Evolutionary conservation across 768 basidiomycete species (phyloP), one percentile per base, ranked within the genome.

Genomic region (Kwoniella botswanensis): DNA sequence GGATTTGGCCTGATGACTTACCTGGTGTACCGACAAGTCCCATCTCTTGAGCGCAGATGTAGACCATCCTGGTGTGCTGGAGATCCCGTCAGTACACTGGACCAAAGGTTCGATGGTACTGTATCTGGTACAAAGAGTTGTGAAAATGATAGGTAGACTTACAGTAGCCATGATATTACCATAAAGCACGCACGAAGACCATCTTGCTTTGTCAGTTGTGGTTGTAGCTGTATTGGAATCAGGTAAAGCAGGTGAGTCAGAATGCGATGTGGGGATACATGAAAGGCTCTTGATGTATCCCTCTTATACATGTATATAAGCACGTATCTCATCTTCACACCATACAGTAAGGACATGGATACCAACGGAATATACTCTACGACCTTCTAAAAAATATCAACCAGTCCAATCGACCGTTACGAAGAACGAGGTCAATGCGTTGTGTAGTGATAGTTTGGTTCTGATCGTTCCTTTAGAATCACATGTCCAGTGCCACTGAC

Each of bases 31-130:
- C 50, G 24, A 64, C 26, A 0, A 64, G 29, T 9, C 63, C 63
- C 63, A 64, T 64, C 63, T 64, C 63, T 18, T 22, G 50, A 9
- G 52, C 63, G 29, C 46, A 50, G 26, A 64, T 54, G 63, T 53
- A 52, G 46, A 55, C 50, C 17, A 64, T 24, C 26, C 63, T 50
- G 24, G 50, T 64, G 29, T 64, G 50, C 63, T 64, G 26, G 22
- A 26, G 18, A 50, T 50, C 46, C 46, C 15, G 18, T 50, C 46
- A 50, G 46, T 18, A 10, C 9, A 50, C 17, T 0, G 1, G 46
- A 18, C 12, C 46, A 50, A 50, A 50, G 46, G 12, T 6, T 35
- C 35, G 4, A 35, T 35, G 35, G 6, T 35, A 35, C 7, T 35
- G 26, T 35, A 9, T 35, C 35, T 35, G 35, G 35, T 35, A 35